phyloP scores from a whole-genome alignment of 805 yeast species.

The Pichia nakasei region DNA sequence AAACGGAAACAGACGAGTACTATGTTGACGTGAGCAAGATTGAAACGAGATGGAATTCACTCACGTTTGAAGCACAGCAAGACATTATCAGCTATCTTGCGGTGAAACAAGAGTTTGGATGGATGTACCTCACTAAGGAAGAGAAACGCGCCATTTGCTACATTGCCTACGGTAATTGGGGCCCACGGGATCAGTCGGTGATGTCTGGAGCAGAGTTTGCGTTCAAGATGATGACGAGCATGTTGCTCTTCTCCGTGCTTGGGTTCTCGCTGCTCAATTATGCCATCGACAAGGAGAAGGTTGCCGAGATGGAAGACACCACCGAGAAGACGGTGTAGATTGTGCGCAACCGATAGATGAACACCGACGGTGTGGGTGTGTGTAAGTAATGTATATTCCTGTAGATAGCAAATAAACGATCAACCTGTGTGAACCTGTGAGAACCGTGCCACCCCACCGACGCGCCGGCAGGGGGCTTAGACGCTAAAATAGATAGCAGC shows the following conservation, averaged over 20 bases:
- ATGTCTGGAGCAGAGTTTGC: conserved; percentile 26
- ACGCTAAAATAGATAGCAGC: too few species aligned
- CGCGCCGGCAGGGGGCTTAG: too few species aligned
- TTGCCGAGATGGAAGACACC: conserved; percentile 1
- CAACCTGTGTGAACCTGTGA: too few species aligned
- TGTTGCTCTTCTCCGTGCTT: conserved; percentile 26
- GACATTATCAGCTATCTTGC: conserved; percentile 29
- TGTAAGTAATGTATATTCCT: too few species aligned
- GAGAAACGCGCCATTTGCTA: conserved; percentile 53
- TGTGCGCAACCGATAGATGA: too few species aligned
- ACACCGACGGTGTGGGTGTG: too few species aligned
- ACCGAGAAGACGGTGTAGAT: too few species aligned
- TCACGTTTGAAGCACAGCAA: conserved; percentile 27
- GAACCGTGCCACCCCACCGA: too few species aligned
- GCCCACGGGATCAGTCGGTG: conserved; percentile 36
- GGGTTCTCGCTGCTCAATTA: conserved; percentile 28
- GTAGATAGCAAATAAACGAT: too few species aligned
- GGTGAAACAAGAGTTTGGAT: conserved; percentile 29
- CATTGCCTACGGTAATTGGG: conserved; percentile 56
- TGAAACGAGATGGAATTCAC: conserved; percentile 25
- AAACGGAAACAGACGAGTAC: conserved; percentile 22
- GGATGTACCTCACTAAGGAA: conserved; percentile 34
- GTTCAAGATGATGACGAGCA: conserved; percentile 26
- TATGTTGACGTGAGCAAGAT: conserved; percentile 25
- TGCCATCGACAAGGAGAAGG: conserved; percentile 21